phyloP scores from a whole-genome alignment of 2,329 filamentous ascomycete species.

The Fusarium austroafricanum region DNA sequence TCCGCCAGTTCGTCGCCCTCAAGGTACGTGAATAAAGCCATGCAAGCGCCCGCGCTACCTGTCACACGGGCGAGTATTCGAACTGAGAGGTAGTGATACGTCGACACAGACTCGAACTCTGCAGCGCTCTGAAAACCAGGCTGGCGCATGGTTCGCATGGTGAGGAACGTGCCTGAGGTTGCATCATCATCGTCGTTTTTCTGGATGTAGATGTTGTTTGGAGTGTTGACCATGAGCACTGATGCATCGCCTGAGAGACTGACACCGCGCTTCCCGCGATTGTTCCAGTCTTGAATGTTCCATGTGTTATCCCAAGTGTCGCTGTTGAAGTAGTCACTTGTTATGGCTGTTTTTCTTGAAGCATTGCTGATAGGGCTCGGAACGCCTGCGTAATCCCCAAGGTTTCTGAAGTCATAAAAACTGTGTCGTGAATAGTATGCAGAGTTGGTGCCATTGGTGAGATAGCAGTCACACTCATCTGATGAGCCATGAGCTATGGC shows the following conservation, averaged over 20 bases:
- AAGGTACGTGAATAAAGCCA: conserved; percentile 66
- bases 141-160: conserved; percentile 60
- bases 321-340: conserved; percentile 55
- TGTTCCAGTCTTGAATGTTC: conserved; percentile 57
- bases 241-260: conserved; percentile 45
- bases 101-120: conserved; percentile 57
- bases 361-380: conserved; percentile 49
- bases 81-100: conserved; percentile 51
- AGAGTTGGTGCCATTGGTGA: conserved; percentile 58
- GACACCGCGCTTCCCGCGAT: conserved; percentile 50
- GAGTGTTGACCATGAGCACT: conserved; percentile 56
- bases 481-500: conserved; percentile 6
- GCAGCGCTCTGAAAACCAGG: conserved; percentile 59
- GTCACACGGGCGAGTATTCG: conserved; percentile 64
- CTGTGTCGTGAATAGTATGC: conserved; percentile 59
- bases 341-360: conserved; percentile 44
- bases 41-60: conserved; percentile 61
- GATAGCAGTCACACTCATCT: conserved; percentile 59
- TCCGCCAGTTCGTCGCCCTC: conserved; percentile 50
- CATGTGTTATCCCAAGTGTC: conserved; percentile 53
- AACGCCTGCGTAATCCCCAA: conserved; percentile 54
- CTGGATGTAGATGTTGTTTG: conserved; percentile 61
- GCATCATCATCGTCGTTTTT: conserved; percentile 52
- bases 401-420: conserved; percentile 63
- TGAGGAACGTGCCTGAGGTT: conserved; percentile 57